Evolutionary conservation across 106 monocot genomes (phyloP), one percentile per base, ranked within the genome.

Genomic region (Ottelia alismoides): DNA sequence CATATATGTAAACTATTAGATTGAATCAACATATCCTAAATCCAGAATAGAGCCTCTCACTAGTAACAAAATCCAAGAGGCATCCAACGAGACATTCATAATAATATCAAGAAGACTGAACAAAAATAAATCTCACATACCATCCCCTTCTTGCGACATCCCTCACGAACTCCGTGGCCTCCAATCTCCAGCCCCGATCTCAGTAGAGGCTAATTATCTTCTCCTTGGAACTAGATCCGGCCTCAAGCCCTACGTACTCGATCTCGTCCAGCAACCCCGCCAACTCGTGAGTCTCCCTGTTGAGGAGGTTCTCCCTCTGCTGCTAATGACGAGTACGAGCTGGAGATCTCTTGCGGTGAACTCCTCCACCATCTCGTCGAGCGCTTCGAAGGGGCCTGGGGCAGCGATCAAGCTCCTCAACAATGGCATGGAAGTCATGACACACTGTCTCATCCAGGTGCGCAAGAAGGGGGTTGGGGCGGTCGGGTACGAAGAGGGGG

Each of bases 121-220:
- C 28, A n/a, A 56, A 23, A 16, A 22, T 7, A 12, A 32, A 9
- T 17, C 44, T 64, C 17, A 56, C 32, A 77, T 65, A 92, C 92
- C 94, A 96, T 85, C 78, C 28, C 78, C 73, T 22, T 78, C 76
- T 57, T 76, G 69, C 57, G 18, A 88, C 81, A 61, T 69, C 67
- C 66, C 73, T 77, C 31, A 96, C 94, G 44, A 96, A 89, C 57
- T 31, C 73, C 43, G 85, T 71, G 0, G 88, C 94, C 57, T 60
- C n/a, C 66, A 82, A 88, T 69, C 67, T 74, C 74, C 61, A 85
- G 57, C 76, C 78, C 66, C 63, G 73, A 20, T 85, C 94, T 88
- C 88, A 96, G 57, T 88, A 96, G 72, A 89, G 65, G 30, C 65
- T 71, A n/a, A 96, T 76, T 52, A 77, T 87, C 73, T 96, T 96